These are phyloP conservation scores for Ascochyta rabiei DNA, from an alignment of 2,329 filamentous ascomycete species.

Conservation along the genomic window DNA sequence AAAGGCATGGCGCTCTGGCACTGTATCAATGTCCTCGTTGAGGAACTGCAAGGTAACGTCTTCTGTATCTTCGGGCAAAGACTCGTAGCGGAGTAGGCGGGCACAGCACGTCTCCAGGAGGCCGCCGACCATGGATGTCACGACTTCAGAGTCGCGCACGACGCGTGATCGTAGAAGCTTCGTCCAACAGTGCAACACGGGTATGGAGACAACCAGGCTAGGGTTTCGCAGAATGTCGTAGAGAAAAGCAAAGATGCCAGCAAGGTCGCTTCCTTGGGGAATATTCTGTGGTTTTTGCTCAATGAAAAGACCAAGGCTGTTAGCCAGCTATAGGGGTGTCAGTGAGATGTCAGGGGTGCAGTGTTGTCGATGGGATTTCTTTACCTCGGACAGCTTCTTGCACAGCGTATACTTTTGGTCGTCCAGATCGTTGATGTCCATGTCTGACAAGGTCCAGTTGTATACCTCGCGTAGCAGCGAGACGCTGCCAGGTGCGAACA, in stretches of 20 bases:
- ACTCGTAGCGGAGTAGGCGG: slow-evolving; percentile 86
- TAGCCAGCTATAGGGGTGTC: slow-evolving; percentile 68
- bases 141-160: slow-evolving; percentile 70
- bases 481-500: slow-evolving; percentile 76
- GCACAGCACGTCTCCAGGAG: slow-evolving; percentile 83
- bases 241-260: slow-evolving; percentile 79
- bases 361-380: slow-evolving; percentile 15
- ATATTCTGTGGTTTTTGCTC: slow-evolving; percentile 75
- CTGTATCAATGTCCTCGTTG: slow-evolving; percentile 91
- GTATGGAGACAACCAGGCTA: slow-evolving; percentile 92
- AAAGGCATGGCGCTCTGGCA: slow-evolving; percentile 93
- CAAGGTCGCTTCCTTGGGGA: slow-evolving; percentile 69
- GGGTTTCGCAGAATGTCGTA: slow-evolving; percentile 79
- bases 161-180: slow-evolving; percentile 74
- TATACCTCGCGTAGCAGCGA: slow-evolving; percentile 75
- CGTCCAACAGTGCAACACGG: slow-evolving; percentile 88
- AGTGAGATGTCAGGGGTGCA: slow-evolving; percentile 22
- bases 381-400: slow-evolving; percentile 92
- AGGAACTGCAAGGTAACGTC: slow-evolving; percentile 83
- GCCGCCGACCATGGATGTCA: slow-evolving; percentile 68
- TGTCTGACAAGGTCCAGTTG: slow-evolving; percentile 78
- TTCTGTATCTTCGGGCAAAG: slow-evolving; percentile 78
- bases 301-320: slow-evolving; percentile 82
- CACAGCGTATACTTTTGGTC: slow-evolving; percentile 90
- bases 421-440: slow-evolving; percentile 81